Conservation (phyloP, 805 yeast species). For the Saturnispora serradocipensis region DNA sequence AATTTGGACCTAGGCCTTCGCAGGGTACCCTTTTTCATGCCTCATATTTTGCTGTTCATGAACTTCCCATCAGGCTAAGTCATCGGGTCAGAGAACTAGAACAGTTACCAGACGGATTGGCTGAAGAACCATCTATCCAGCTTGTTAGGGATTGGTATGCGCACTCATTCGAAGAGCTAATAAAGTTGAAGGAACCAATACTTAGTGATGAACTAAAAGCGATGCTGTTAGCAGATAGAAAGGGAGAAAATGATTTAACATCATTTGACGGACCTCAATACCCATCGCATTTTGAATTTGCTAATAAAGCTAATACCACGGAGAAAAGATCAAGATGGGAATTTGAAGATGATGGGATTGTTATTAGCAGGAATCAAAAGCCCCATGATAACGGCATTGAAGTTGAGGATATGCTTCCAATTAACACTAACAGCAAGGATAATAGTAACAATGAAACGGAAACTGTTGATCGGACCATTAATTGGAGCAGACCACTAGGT, state of each 20-base stretch:
- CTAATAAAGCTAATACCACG: background rate
- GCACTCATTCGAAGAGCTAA: constrained; percentile 77
- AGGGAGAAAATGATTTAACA: constrained; percentile 1
- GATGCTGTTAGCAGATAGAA: constrained; percentile 14
- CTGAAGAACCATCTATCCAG: constrained; percentile 63
- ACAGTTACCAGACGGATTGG: constrained; percentile 65
- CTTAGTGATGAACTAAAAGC: constrained; percentile 31
- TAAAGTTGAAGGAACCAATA: constrained; percentile 52
- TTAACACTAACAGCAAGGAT: background rate
- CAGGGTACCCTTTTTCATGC: constrained; percentile 77
- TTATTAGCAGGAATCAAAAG: constrained; percentile 18
- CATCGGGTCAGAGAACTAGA: constrained; percentile 81
- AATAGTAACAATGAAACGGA: background rate
- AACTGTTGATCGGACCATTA: constrained; percentile 7
- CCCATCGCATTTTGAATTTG: background rate
- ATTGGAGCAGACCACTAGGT: constrained; percentile 11
- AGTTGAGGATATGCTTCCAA: background rate
- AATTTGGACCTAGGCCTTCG: constrained; percentile 71
- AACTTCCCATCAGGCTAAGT: constrained; percentile 78
- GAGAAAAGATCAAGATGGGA: constrained; percentile 9
- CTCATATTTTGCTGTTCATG: constrained; percentile 75
- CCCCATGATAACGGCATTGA: background rate
- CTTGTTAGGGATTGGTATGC: constrained; percentile 85
- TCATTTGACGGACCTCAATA: background rate
- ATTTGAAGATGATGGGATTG: constrained; percentile 42